phyloP scores from a whole-genome alignment of 2,329 filamentous ascomycete species.

The Diaporthe nobilis region DNA sequence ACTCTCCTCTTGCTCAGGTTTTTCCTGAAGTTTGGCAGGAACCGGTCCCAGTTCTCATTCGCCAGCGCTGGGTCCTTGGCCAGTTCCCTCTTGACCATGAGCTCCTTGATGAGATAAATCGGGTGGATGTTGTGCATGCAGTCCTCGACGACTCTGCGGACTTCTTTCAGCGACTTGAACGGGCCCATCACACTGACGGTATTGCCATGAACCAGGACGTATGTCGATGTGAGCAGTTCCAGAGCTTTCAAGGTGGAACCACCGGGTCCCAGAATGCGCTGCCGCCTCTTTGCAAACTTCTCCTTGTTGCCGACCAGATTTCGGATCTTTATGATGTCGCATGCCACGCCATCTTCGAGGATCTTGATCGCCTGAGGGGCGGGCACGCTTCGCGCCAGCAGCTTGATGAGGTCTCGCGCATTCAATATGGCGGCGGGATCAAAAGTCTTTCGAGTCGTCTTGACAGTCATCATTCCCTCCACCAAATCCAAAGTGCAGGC shows the following conservation, averaged over 20 bases:
- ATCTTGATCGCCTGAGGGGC: conserved; percentile 95
- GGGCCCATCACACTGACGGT: conserved; percentile 93
- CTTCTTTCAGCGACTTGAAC: conserved; percentile 93
- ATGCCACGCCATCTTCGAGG: conserved; percentile 89
- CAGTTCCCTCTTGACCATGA: conserved; percentile 88
- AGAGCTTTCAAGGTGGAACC: conserved; percentile 95
- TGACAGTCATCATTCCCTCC: conserved; percentile 96
- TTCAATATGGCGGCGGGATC: conserved; percentile 95
- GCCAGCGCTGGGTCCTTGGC: conserved; percentile 86
- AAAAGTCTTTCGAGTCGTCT: conserved; percentile 84
- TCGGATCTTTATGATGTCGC: conserved; percentile 96
- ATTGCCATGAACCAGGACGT: conserved; percentile 96
- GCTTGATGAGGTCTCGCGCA: conserved; percentile 92
- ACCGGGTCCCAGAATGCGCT: conserved; percentile 91
- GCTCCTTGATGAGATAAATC: conserved; percentile 83
- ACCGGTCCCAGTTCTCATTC: conserved; percentile 94
- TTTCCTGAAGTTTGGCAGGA: conserved; percentile 96
- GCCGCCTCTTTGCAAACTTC: conserved; percentile 92
- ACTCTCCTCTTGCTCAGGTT: conserved; percentile 86
- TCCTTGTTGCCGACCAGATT: conserved; percentile 94
- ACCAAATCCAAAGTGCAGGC: conserved; percentile 94
- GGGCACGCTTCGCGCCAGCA: conserved; percentile 91
- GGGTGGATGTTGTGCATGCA: conserved; percentile 98
- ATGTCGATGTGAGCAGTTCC: conserved; percentile 90
- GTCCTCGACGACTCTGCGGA: conserved; percentile 90